Evolutionary conservation across 129 eudicot species (phyloP).

Genomic region (Saposhnikovia divaricata): DNA sequence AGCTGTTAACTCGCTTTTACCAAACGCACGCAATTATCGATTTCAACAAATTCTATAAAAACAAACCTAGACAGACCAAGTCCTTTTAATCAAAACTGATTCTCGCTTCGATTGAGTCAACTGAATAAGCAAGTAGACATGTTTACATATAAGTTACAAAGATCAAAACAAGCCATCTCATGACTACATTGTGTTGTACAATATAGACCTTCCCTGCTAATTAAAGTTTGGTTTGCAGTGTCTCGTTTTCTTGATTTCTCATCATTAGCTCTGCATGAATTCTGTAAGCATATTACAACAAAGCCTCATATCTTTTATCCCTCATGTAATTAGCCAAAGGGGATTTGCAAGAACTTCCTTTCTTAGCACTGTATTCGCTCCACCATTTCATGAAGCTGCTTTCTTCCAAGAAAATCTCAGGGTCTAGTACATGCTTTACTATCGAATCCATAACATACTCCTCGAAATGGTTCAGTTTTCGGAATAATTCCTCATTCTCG

Average conservation of each 20-base stretch:
- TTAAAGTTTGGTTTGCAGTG: not conserved
- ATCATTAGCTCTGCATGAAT: not conserved
- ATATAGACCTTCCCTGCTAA: not conserved
- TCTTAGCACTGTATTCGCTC: conserved; percentile 17
- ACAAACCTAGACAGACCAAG: too few relatives aligned
- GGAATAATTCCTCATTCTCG: not conserved
- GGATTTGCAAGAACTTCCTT: conserved; percentile 20
- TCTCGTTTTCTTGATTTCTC: conserved; percentile 1
- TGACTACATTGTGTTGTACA: not conserved
- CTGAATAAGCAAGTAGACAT: not conserved
- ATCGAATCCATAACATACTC: conserved; percentile 23
- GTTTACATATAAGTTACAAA: not conserved
- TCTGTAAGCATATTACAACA: not conserved
- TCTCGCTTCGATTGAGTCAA: too few relatives aligned
- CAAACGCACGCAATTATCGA: too few relatives aligned
- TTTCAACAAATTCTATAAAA: too few relatives aligned
- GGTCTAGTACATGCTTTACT: conserved; percentile 9
- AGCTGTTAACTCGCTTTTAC: too few relatives aligned
- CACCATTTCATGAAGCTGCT: conserved; percentile 53
- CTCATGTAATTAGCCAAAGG: conserved; percentile 26
- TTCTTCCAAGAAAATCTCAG: conserved; percentile 30
- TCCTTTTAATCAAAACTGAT: too few relatives aligned
- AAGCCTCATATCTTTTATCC: not conserved
- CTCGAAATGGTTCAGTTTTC: conserved; percentile 27
- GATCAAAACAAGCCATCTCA: not conserved